A percentile compares a stretch with the other conserved stretches of the same genome.
phyloP scores from a whole-genome alignment of 495 filamentous ascomycete genomes.

The Podospora fimiseda region DNA sequence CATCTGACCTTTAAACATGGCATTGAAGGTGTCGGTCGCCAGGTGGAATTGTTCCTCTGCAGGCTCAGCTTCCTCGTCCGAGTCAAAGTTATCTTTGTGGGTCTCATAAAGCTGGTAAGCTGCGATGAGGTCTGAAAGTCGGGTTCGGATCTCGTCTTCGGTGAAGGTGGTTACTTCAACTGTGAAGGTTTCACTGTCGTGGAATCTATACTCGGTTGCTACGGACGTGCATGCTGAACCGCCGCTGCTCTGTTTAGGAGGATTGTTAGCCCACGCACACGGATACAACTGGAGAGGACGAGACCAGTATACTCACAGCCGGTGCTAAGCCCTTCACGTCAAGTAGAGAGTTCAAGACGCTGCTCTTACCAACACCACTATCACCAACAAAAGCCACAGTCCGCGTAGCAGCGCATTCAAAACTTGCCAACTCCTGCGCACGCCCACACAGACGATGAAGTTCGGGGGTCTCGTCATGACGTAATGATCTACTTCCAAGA shows the following conservation, averaged over 20 bases:
- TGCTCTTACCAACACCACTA: slow-evolving; percentile 37
- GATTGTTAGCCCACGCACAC: background rate
- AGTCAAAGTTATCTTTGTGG: slow-evolving; percentile 4
- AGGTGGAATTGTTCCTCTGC: slow-evolving; percentile 20
- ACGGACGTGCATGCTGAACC: slow-evolving; percentile 37
- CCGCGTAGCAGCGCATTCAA: slow-evolving; percentile 30
- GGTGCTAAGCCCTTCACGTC: slow-evolving; percentile 26
- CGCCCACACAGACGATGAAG: slow-evolving; percentile 25
- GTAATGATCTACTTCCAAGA: slow-evolving; percentile 25
- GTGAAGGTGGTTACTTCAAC: slow-evolving; percentile 31
- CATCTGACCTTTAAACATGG: slow-evolving; percentile 22
- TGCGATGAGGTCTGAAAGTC: slow-evolving; percentile 27
- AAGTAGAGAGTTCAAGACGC: slow-evolving; percentile 35
- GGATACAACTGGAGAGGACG: background rate
- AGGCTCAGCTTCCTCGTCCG: slow-evolving; percentile 16
- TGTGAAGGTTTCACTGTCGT: slow-evolving; percentile 24
- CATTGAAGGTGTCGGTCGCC: slow-evolving; percentile 17
- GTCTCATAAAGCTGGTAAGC: slow-evolving; percentile 27
- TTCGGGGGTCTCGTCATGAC: slow-evolving; percentile 28
- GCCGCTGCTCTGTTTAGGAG: slow-evolving; percentile 24
- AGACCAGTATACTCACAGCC: slow-evolving; percentile 27
- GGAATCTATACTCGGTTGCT: slow-evolving; percentile 36
- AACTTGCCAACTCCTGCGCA: slow-evolving; percentile 23
- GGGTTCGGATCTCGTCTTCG: slow-evolving; percentile 22
- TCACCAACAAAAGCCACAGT: slow-evolving; percentile 38